These are phyloP conservation scores for Fusarium sp. DNA, from an alignment of 2,329 filamentous ascomycete genomes.

Conservation along the genomic window DNA sequence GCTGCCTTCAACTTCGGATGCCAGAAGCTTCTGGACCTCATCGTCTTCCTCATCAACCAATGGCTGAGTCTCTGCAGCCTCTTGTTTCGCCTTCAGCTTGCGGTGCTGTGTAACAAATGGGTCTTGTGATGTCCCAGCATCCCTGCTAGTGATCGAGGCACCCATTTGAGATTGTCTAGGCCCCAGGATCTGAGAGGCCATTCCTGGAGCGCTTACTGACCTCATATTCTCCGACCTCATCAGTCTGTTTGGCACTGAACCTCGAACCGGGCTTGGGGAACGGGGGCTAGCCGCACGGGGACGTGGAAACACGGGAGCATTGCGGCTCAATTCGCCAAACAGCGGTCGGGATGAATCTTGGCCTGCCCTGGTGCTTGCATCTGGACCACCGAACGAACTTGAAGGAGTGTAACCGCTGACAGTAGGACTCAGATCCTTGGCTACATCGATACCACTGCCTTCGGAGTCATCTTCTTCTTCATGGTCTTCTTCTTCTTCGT, in stretches of 20 bases:
- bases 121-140: constrained; percentile 52
- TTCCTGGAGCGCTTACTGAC: constrained; percentile 68
- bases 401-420: constrained; percentile 63
- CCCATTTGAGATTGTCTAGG: constrained; percentile 51
- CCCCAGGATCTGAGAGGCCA: constrained; percentile 64
- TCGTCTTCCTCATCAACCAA: constrained; percentile 76
- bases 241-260: constrained; percentile 62
- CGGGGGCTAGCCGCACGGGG: constrained; percentile 67
- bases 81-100: constrained; percentile 62
- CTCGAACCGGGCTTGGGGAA: constrained; percentile 76
- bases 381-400: constrained; percentile 65
- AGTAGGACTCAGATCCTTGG: constrained; percentile 68
- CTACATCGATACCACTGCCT: constrained; percentile 71
- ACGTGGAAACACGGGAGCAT: constrained; percentile 63
- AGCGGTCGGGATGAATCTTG: constrained; percentile 56
- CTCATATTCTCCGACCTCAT: constrained; percentile 60
- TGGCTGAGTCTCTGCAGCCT: constrained; percentile 65
- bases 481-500: constrained; percentile 50
- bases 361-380: constrained; percentile 50
- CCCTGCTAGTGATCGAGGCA: constrained; percentile 53
- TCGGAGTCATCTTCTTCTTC: constrained; percentile 61
- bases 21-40: constrained; percentile 69
- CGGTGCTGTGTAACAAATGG: constrained; percentile 61
- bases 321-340: constrained; percentile 64
- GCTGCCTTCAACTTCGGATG: constrained; percentile 68